phyloP scores from a whole-genome alignment of 805 yeast species.

The Scheffersomyces amazonensis region DNA sequence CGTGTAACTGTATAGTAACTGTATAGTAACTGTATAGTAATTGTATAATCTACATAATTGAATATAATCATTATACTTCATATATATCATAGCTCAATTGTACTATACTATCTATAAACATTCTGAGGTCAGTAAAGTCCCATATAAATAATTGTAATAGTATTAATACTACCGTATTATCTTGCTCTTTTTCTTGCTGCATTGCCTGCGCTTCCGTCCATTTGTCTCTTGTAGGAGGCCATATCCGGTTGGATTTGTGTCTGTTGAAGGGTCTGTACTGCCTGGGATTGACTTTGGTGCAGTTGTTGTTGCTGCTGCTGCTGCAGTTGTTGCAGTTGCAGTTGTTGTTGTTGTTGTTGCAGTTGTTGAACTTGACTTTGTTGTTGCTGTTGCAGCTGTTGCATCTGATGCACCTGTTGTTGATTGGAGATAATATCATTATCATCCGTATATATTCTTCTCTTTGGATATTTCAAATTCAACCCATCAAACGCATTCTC shows the following conservation, averaged over 20 bases:
- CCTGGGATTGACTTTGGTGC: too few species aligned
- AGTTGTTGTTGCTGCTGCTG: neutral
- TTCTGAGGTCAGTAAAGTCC: too few species aligned
- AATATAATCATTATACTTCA: too few species aligned
- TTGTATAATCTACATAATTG: too few species aligned
- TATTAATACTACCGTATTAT: too few species aligned
- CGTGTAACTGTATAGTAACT: too few species aligned
- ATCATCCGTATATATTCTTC: conserved; percentile 86
- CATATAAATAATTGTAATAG: too few species aligned
- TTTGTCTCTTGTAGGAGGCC: neutral
- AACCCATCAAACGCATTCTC: conserved; percentile 80
- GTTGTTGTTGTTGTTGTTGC: neutral
- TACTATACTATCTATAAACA: too few species aligned
- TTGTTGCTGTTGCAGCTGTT: neutral
- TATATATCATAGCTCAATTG: too few species aligned
- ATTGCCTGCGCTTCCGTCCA: neutral
- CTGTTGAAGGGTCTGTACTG: too few species aligned
- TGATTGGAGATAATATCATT: conserved; percentile 58
- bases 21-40: too few species aligned
- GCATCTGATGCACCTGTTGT: neutral
- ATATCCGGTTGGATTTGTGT: neutral
- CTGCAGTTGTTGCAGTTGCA: neutral
- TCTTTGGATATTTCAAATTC: conserved; percentile 71
- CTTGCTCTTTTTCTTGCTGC: neutral
- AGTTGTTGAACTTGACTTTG: neutral